Evolutionary conservation across 257 asterid genomes (phyloP).

Genomic region (Capsicum chinense): DNA sequence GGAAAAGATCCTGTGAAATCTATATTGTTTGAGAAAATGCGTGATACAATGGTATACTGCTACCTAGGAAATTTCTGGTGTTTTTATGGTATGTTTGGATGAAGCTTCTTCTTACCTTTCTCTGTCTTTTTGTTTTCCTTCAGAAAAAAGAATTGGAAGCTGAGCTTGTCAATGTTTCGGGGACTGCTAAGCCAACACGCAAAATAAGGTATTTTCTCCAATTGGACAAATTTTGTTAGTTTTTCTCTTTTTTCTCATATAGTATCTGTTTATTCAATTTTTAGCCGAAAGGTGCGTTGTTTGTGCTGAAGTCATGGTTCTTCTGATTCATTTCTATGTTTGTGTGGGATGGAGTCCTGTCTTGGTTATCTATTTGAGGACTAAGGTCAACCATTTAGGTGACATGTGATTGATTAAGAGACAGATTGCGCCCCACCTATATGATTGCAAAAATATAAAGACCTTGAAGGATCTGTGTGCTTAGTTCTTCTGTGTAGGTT

Average conservation of each 20-base stretch:
- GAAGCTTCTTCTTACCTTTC: slow-evolving; percentile 12
- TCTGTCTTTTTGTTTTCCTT: slow-evolving; percentile 35
- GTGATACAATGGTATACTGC: slow-evolving; percentile 91
- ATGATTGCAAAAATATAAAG: neutral
- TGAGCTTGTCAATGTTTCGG: slow-evolving; percentile 88
- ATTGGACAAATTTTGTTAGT: slow-evolving; percentile 22
- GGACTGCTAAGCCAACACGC: slow-evolving; percentile 86
- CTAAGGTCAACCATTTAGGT: slow-evolving; percentile 7
- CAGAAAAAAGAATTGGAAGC: slow-evolving; percentile 99
- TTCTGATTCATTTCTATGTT: slow-evolving; percentile 13
- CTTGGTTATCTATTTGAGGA: slow-evolving; percentile 22
- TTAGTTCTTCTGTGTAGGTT: neutral
- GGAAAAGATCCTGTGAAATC: slow-evolving; percentile 98
- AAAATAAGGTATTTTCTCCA: slow-evolving; percentile 73
- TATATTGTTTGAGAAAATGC: slow-evolving; percentile 94
- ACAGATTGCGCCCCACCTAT: slow-evolving; percentile 16
- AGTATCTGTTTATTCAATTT: neutral
- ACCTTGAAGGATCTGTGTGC: neutral
- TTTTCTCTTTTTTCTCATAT: neutral
- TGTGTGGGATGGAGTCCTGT: neutral
- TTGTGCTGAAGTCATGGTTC: neutral
- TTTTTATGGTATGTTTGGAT: slow-evolving; percentile 16
- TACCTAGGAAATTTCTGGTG: slow-evolving; percentile 17
- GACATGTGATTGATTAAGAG: slow-evolving; percentile 6
- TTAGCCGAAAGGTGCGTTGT: slow-evolving; percentile 26